Percentiles rank a stretch among this genome's conserved stretches.
Conservation (phyloP, 1,139 yeast genomes). For the Torulaspora globosa region DNA sequence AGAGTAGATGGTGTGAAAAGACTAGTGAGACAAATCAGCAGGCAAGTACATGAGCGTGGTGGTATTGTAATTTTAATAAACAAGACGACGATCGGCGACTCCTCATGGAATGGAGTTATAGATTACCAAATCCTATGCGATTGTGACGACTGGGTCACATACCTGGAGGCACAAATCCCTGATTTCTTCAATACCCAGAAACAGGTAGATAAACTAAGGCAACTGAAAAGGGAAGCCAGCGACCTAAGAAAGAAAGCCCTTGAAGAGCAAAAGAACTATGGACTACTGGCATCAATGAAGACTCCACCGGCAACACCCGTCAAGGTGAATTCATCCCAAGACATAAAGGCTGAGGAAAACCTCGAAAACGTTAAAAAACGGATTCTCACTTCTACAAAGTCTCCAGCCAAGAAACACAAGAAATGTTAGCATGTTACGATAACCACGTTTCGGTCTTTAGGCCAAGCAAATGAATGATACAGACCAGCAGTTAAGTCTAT, state of each 20-base stretch:
- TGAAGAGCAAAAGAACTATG: constrained; percentile 12
- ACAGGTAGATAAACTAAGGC: constrained; percentile 30
- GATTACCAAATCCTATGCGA: constrained; percentile 62
- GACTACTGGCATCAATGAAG: constrained; percentile 3
- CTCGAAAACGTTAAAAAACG: constrained; percentile 11
- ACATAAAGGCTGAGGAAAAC: neutral
- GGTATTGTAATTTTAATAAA: constrained; percentile 55
- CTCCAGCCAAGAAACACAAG: constrained; percentile 8
- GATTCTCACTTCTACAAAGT: constrained; percentile 5
- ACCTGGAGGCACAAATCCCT: constrained; percentile 30
- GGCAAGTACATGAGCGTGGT: constrained; percentile 60
- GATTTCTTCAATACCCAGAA: constrained; percentile 35
- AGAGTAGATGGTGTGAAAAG: constrained; percentile 83
- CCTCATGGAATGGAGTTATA: constrained; percentile 54
- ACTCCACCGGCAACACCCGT: constrained; percentile 21
- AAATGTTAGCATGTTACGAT: neutral
- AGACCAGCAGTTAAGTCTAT: neutral
- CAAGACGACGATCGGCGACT: constrained; percentile 46
- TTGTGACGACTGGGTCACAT: constrained; percentile 71
- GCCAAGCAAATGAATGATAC: neutral
- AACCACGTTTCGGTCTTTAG: neutral
- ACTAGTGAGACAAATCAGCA: constrained; percentile 64
- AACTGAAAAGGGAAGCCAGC: constrained; percentile 34
- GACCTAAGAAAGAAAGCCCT: constrained; percentile 28
- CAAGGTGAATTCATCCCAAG: constrained; percentile 2